Percentiles rank a stretch among this genome's conserved stretches.
phyloP scores from a whole-genome alignment of 2,329 filamentous ascomycete genomes.

The Botryotinia convoluta region DNA sequence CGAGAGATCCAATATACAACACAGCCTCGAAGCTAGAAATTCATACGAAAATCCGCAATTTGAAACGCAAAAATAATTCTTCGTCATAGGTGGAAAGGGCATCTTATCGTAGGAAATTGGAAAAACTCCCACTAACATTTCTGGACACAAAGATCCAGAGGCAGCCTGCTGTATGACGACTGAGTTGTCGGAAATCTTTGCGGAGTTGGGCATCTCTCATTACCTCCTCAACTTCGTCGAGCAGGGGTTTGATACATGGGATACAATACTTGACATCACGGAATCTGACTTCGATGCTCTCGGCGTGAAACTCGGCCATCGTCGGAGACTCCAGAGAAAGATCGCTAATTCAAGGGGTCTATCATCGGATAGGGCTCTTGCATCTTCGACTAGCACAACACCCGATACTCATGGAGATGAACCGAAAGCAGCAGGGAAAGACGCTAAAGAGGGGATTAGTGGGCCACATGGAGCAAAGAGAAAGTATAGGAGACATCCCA shows the following conservation, averaged over 20 bases:
- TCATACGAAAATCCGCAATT: background rate
- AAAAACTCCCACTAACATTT: constrained; percentile 7
- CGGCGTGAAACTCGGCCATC: constrained; percentile 76
- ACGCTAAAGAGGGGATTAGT: constrained; percentile 46
- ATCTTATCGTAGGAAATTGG: background rate
- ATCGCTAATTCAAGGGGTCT: constrained; percentile 72
- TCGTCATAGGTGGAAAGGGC: background rate
- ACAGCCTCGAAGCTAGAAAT: background rate
- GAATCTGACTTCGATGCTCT: constrained; percentile 77
- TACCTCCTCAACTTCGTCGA: constrained; percentile 71
- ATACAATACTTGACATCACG: constrained; percentile 78
- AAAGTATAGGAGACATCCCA: constrained; percentile 76
- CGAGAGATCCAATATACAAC: background rate
- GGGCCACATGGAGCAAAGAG: constrained; percentile 55
- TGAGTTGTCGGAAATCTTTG: constrained; percentile 64
- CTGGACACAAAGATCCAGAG: constrained; percentile 39
- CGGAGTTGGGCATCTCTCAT: constrained; percentile 74
- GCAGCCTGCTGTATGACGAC: constrained; percentile 40
- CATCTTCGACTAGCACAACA: constrained; percentile 39
- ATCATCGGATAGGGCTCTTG: constrained; percentile 40
- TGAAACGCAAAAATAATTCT: background rate
- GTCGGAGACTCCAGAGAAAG: constrained; percentile 80
- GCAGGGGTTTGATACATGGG: constrained; percentile 83
- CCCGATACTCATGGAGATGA: constrained; percentile 61
- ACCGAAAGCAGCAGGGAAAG: constrained; percentile 46